Percentiles rank a stretch among this genome's conserved stretches.
phyloP scores from a whole-genome alignment of 192 early-diverging fungal species.

The Backusella luteola region DNA sequence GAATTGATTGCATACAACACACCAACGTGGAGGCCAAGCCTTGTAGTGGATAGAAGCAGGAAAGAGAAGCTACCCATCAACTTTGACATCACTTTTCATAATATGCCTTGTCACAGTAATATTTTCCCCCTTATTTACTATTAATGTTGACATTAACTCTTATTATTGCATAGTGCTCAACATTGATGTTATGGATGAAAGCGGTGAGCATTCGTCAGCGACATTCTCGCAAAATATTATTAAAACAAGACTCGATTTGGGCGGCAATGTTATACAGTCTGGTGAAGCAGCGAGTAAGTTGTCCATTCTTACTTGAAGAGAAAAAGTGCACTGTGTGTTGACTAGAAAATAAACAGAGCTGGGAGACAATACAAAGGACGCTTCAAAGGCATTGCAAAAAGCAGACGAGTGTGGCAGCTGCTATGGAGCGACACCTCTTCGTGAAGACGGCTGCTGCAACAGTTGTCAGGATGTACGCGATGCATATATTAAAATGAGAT shows the following conservation, averaged over 20 bases:
- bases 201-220: conserved; percentile 85
- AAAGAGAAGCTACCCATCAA: conserved; percentile 90
- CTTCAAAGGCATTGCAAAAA: conserved; percentile 25
- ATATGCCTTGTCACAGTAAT: conserved; percentile 84
- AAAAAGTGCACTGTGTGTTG: background rate
- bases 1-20: conserved; percentile 82
- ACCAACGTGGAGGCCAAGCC: conserved; percentile 63
- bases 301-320: background rate
- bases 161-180: conserved; percentile 62
- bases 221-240: conserved; percentile 70
- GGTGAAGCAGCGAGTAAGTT: conserved; percentile 56
- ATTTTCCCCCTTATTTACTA: background rate
- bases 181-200: conserved; percentile 94
- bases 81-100: conserved; percentile 88
- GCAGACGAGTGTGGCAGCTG: conserved; percentile 82
- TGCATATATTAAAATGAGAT: conserved; percentile 79
- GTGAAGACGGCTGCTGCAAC: conserved; percentile 82
- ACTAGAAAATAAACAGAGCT: conserved; percentile 40
- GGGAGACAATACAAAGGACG: conserved; percentile 46
- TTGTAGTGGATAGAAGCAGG: conserved; percentile 81
- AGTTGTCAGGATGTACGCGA: conserved; percentile 89
- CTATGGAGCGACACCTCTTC: conserved; percentile 72
- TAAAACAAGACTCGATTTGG: conserved; percentile 70
- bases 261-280: conserved; percentile 63
- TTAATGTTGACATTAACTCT: background rate